A percentile compares a stretch with the other conserved stretches of the same genome.
Evolutionary conservation across 2,329 filamentous ascomycete genomes (phyloP).

Genomic region (Aspergillus fructus): DNA sequence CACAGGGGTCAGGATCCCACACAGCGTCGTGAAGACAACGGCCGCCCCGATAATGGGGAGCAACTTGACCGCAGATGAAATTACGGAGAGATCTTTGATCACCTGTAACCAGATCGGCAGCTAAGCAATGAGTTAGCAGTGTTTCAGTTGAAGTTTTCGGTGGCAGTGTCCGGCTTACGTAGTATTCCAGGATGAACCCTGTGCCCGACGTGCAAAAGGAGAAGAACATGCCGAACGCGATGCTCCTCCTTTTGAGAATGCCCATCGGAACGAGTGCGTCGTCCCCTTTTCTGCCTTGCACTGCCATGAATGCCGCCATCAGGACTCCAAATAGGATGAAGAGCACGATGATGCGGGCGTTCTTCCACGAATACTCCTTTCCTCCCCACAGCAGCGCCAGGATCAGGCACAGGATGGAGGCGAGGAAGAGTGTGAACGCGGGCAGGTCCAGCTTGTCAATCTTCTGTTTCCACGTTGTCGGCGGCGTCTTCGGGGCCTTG

Average conservation of each 20-base stretch:
- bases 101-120: conserved; percentile 12
- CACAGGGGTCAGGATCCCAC: neutral
- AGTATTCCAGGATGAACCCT: conserved; percentile 8
- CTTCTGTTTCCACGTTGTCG: neutral
- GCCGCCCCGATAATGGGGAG: neutral
- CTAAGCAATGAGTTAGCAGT: neutral
- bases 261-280: conserved; percentile 4
- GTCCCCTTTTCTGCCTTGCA: neutral
- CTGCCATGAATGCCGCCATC: neutral
- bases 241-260: conserved; percentile 1
- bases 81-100: conserved; percentile 9
- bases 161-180: neutral
- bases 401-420: conserved; percentile 8
- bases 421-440: neutral
- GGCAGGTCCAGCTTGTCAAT: neutral
- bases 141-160: neutral
- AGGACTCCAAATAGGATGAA: conserved; percentile 8
- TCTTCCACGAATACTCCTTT: conserved; percentile 6
- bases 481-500: neutral
- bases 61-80: neutral
- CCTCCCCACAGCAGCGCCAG: conserved; percentile 16
- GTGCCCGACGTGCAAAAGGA: neutral
- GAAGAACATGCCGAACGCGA: neutral
- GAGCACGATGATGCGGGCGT: conserved; percentile 1
- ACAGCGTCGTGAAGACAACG: neutral